phyloP scores from a whole-genome alignment of 108 stramenopile species.

The Skeletonema potamos region DNA sequence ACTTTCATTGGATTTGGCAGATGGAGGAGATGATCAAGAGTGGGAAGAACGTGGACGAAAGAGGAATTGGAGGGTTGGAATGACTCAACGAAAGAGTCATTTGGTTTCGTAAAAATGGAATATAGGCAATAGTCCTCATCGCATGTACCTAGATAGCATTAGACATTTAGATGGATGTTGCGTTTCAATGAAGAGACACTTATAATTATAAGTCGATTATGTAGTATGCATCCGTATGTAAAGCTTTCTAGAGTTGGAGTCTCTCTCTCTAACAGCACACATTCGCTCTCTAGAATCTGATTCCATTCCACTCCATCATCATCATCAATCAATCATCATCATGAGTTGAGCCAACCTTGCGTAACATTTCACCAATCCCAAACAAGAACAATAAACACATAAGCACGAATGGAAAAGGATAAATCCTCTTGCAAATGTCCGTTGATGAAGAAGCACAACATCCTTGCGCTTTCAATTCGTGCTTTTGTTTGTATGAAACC shows the following conservation, averaged over 20 bases:
- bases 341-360: background rate
- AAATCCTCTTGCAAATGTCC: background rate
- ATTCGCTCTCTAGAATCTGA: background rate
- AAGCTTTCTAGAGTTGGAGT: too few relatives aligned
- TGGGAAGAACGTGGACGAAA: conserved; percentile 35
- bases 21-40: conserved; percentile 64
- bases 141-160: too few relatives aligned
- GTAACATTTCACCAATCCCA: background rate
- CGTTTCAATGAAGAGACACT: too few relatives aligned
- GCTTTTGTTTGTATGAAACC: background rate
- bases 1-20: conserved; percentile 58
- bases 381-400: background rate
- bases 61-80: conserved; percentile 36
- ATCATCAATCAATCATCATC: too few relatives aligned
- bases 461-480: background rate
- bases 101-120: conserved; percentile 16
- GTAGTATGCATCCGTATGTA: too few relatives aligned
- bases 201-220: too few relatives aligned
- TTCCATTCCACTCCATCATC: too few relatives aligned
- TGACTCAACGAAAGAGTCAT: conserved; percentile 43
- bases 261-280: too few relatives aligned
- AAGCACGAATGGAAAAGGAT: background rate
- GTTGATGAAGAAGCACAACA: background rate
- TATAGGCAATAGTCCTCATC: too few relatives aligned
- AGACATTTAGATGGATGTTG: too few relatives aligned